phyloP scores from a whole-genome alignment of 2,329 filamentous ascomycete species.

The Cladosporium velox region DNA sequence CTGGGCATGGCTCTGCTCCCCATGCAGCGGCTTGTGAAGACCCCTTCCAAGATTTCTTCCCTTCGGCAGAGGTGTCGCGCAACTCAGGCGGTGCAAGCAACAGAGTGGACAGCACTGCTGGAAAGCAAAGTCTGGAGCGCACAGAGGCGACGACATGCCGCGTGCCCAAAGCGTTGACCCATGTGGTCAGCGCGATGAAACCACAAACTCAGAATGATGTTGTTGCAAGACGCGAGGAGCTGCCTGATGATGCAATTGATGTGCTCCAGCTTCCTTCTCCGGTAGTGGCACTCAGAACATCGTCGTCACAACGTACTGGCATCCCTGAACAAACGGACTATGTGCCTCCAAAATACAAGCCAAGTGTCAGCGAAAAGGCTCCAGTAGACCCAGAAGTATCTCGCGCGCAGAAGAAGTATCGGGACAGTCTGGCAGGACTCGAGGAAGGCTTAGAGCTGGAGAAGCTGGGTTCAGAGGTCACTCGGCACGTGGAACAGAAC shows the following conservation, averaged over 20 bases:
- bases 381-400: neutral
- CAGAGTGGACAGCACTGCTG: neutral
- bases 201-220: neutral
- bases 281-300: neutral
- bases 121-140: neutral
- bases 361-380: neutral
- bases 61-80: neutral
- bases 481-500: neutral
- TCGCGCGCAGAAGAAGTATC: neutral
- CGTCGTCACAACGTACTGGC: neutral
- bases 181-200: neutral
- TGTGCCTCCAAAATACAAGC: neutral
- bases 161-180: neutral
- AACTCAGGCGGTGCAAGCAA: neutral
- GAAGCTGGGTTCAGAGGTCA: conserved; percentile 7
- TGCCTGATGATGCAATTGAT: neutral
- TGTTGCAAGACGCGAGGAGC: neutral
- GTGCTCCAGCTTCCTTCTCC: neutral
- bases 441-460: neutral
- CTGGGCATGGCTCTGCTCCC: neutral
- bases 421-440: neutral
- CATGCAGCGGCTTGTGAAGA: neutral
- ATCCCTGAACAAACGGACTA: neutral
- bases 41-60: neutral
- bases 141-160: neutral